These are phyloP conservation scores for Hansenula sp. DNA, from an alignment of 1,139 yeast genomes.

Conservation along the genomic window DNA sequence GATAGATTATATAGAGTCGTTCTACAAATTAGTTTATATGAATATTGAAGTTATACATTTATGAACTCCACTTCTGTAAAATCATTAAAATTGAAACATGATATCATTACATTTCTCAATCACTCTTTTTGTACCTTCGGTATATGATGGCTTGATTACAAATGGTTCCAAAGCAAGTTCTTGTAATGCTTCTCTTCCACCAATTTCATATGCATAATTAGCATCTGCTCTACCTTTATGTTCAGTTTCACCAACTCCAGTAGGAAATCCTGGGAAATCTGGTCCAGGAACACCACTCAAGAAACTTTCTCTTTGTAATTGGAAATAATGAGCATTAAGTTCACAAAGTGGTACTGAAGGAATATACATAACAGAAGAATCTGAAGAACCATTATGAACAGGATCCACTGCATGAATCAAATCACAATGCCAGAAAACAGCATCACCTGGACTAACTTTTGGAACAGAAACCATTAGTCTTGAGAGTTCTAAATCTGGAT, in stretches of 20 bases:
- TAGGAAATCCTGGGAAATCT: constrained; percentile 32
- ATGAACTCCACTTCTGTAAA: too few relatives aligned
- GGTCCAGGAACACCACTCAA: constrained; percentile 26
- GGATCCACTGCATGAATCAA: constrained; percentile 43
- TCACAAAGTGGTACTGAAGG: constrained; percentile 31
- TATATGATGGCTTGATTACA: background rate
- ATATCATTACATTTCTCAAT: background rate
- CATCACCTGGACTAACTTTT: constrained; percentile 35
- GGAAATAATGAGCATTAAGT: constrained; percentile 24
- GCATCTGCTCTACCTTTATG: constrained; percentile 4
- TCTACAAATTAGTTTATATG: too few relatives aligned
- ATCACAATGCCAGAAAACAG: constrained; percentile 49
- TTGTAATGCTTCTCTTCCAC: constrained; percentile 4
- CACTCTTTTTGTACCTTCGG: constrained; percentile 1
- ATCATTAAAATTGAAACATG: background rate
- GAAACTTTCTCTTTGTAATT: constrained; percentile 27
- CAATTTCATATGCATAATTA: constrained; percentile 1
- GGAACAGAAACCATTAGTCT: constrained; percentile 31
- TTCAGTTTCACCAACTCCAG: constrained; percentile 22
- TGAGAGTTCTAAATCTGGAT: constrained; percentile 28
- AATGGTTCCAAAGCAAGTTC: constrained; percentile 5
- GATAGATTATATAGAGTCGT: too few relatives aligned
- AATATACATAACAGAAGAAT: constrained; percentile 37
- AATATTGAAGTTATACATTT: background rate
- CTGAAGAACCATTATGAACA: constrained; percentile 33